phyloP scores from a whole-genome alignment of 306 rosid genomes.

The Trifolium pratense region DNA sequence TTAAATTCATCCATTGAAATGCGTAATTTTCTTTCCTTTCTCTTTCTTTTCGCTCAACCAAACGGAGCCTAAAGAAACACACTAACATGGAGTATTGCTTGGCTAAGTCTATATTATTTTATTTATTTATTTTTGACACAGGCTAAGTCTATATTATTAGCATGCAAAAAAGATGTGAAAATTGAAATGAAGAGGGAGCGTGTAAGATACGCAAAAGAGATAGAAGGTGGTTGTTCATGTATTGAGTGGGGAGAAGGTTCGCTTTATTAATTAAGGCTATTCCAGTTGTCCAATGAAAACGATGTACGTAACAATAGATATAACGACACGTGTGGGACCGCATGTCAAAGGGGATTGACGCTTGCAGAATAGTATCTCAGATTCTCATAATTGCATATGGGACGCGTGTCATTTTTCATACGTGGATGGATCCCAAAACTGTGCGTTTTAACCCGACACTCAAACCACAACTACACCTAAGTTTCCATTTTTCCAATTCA shows the following conservation, averaged over 20 bases:
- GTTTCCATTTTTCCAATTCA: conserved; percentile 25
- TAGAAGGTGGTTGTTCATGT: not conserved
- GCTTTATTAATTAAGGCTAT: conserved; percentile 24
- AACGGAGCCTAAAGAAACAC: no score
- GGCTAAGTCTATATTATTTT: no score
- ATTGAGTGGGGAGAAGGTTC: conserved; percentile 20
- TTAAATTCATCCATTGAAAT: no score
- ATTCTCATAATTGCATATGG: not conserved
- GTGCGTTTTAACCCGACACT: conserved; percentile 9
- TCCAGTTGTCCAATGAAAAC: conserved; percentile 51
- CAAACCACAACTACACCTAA: not conserved
- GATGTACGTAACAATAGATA: conserved; percentile 43
- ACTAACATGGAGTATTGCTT: no score
- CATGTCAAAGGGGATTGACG: conserved; percentile 56
- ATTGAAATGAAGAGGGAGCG: conserved; percentile 16
- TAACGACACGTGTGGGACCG: conserved; percentile 63
- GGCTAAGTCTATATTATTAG: no score
- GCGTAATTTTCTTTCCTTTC: no score
- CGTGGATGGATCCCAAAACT: conserved; percentile 43
- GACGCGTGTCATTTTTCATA: conserved; percentile 51
- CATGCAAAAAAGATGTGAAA: not conserved
- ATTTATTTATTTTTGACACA: no score
- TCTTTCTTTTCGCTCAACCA: no score
- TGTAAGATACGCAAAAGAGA: conserved; percentile 3
- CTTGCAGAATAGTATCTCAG: conserved; percentile 50